Evolutionary conservation across 306 rosid species (phyloP).

Genomic region (Herpetospermum pedunculosum): DNA sequence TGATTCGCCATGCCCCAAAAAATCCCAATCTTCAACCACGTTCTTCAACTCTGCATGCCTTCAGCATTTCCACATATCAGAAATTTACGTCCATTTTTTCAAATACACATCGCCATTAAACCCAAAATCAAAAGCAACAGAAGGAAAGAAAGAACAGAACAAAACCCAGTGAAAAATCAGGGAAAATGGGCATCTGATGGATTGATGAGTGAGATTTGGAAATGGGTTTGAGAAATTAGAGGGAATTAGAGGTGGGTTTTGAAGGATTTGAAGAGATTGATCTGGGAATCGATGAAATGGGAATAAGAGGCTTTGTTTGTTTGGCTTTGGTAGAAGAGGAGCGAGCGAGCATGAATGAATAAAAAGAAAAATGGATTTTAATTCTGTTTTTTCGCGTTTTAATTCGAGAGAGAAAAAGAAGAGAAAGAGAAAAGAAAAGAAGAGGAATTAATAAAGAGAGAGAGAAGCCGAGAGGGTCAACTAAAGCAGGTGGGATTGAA

Average conservation of each 20-base stretch:
- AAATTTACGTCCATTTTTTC: constrained; percentile 50
- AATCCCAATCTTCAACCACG: constrained; percentile 17
- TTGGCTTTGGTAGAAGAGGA: constrained; percentile 10
- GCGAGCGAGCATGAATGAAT: constrained; percentile 55
- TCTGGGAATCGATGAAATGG: constrained; percentile 49
- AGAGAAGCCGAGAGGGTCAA: not conserved
- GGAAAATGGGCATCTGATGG: constrained; percentile 10
- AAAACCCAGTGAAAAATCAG: constrained; percentile 7
- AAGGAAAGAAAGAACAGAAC: constrained; percentile 5
- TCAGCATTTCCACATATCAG: constrained; percentile 1
- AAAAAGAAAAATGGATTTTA: not conserved
- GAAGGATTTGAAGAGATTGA: constrained; percentile 39
- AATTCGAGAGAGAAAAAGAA: not conserved
- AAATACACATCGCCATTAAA: constrained; percentile 27
- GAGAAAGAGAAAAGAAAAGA: not conserved
- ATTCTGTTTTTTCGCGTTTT: constrained; percentile 9
- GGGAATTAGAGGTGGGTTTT: constrained; percentile 57
- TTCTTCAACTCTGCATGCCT: constrained; percentile 56
- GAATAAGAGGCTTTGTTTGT: constrained; percentile 25
- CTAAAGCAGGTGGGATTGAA: not conserved
- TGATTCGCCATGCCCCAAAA: constrained; percentile 61
- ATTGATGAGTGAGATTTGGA: constrained; percentile 17
- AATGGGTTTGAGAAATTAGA: constrained; percentile 43
- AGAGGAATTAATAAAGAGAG: not conserved
- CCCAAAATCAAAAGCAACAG: not conserved